phyloP scores from a whole-genome alignment of 75 land plant genomes.

The Sequoiadendron giganteum region DNA sequence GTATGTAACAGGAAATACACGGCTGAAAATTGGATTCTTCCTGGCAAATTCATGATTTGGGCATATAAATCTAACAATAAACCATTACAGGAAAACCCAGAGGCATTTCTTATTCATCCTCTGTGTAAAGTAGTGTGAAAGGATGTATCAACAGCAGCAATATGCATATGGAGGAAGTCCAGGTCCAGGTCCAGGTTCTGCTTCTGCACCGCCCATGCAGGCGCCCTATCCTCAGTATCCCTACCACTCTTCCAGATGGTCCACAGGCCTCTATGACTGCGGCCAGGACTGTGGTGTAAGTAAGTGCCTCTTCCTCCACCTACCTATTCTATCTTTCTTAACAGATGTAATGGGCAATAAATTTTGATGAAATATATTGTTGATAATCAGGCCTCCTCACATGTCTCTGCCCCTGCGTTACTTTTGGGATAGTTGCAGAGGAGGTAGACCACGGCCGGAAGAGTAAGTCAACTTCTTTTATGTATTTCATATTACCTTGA shows the following conservation, averaged over 20 bases:
- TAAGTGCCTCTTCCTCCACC: not conserved
- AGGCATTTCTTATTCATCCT: too few species aligned
- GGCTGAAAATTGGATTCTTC: too few species aligned
- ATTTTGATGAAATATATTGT: too few species aligned
- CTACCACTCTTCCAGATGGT: not conserved
- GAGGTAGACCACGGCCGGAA: conserved; percentile 30
- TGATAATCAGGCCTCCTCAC: conserved; percentile 30
- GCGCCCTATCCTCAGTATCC: not conserved
- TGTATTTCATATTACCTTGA: too few species aligned
- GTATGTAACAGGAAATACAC: too few species aligned
- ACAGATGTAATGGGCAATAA: too few species aligned
- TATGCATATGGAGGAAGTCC: not conserved
- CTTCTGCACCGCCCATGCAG: not conserved
- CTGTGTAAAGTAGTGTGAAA: not conserved
- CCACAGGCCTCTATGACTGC: conserved; percentile 13
- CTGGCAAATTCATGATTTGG: too few species aligned
- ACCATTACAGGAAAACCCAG: too few species aligned
- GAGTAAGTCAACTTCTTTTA: conserved; percentile 18
- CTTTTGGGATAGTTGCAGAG: conserved; percentile 32
- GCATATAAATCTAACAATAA: too few species aligned
- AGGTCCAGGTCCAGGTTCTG: too few species aligned
- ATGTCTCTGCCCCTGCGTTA: conserved; percentile 40
- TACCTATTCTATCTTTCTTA: too few species aligned
- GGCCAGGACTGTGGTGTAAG: not conserved
- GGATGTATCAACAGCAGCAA: not conserved